Percentiles rank a stretch among this genome's conserved stretches.
These are phyloP conservation scores for Gliomastix tumulicola DNA, from an alignment of 2,329 filamentous ascomycete species.

Conservation along the genomic window DNA sequence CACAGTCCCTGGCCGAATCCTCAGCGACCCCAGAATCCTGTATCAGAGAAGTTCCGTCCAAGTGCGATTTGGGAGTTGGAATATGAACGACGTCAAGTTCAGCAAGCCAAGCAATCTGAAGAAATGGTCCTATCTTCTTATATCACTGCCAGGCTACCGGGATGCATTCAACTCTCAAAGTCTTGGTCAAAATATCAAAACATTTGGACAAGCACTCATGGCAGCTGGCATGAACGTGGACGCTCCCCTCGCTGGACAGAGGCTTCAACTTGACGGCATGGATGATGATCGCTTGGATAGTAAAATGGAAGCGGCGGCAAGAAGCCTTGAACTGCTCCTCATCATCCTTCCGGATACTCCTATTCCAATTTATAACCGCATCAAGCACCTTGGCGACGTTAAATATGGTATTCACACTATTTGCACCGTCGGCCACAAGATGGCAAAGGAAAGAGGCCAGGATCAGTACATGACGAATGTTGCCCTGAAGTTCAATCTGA, in stretches of 20 bases:
- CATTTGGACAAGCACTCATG: too few species aligned
- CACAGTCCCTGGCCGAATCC: conserved; percentile 55
- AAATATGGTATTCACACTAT: conserved; percentile 61
- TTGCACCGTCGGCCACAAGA: conserved; percentile 43
- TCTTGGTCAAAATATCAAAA: too few species aligned
- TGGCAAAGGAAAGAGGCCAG: conserved; percentile 22
- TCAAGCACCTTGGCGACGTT: conserved; percentile 67
- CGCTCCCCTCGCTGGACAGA: conserved; percentile 4
- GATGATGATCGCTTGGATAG: too few species aligned
- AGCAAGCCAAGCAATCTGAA: conserved; percentile 27
- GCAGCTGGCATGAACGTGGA: conserved; percentile 6
- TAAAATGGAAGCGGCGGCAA: too few species aligned
- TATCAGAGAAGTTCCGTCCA: conserved; percentile 32
- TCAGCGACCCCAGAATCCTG: conserved; percentile 42
- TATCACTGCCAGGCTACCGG: too few species aligned
- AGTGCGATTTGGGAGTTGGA: conserved; percentile 45
- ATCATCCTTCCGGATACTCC: too few species aligned
- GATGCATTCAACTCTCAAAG: too few species aligned
- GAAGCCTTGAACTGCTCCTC: too few species aligned
- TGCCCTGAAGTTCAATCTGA: conserved; percentile 75
- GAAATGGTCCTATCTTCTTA: conserved; percentile 33
- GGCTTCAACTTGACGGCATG: conserved; percentile 10
- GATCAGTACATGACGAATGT: conserved; percentile 60
- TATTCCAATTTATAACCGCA: conserved; percentile 48
- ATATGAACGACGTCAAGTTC: conserved; percentile 46